These are phyloP conservation scores for Umbellularia californica DNA, from an alignment of 164 flowering plant species.

Conservation along the genomic window DNA sequence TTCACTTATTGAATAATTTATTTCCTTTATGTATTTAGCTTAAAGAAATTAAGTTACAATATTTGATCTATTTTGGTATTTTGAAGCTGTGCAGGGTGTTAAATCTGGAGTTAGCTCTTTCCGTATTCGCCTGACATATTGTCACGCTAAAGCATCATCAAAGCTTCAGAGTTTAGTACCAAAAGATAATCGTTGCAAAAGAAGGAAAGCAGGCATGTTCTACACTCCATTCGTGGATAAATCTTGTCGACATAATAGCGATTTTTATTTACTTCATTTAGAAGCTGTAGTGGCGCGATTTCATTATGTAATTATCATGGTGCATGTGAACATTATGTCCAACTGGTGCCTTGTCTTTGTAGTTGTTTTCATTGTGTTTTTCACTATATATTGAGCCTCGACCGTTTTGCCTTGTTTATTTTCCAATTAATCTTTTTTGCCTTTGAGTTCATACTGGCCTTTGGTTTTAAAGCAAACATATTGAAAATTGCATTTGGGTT, in stretches of 20 bases:
- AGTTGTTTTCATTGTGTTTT: no score
- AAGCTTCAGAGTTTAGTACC: conserved; percentile 19
- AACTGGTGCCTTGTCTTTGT: no score
- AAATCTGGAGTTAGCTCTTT: conserved; percentile 44
- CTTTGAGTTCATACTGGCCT: no score
- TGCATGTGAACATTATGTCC: no score
- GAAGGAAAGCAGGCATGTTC: conserved; percentile 59
- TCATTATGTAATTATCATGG: no score
- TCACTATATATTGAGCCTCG: no score
- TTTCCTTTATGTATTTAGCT: not conserved
- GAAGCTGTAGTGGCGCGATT: not conserved
- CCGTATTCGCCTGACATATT: conserved; percentile 67
- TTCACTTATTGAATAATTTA: not conserved
- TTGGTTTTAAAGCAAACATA: no score
- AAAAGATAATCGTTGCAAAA: conserved; percentile 38
- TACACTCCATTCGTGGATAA: not conserved
- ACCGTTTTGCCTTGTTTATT: no score
- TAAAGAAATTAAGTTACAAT: not conserved
- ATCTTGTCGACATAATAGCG: not conserved
- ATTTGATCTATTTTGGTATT: conserved; percentile 6
- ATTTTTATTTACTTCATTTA: not conserved
- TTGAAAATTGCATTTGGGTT: no score
- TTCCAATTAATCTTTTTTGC: no score
- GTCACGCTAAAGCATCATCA: conserved; percentile 28
- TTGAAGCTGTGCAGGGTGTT: conserved; percentile 50